Base-by-base conservation (phyloP, 2,329 filamentous ascomycete genomes). In the Zymoseptoria tritici region DNA sequence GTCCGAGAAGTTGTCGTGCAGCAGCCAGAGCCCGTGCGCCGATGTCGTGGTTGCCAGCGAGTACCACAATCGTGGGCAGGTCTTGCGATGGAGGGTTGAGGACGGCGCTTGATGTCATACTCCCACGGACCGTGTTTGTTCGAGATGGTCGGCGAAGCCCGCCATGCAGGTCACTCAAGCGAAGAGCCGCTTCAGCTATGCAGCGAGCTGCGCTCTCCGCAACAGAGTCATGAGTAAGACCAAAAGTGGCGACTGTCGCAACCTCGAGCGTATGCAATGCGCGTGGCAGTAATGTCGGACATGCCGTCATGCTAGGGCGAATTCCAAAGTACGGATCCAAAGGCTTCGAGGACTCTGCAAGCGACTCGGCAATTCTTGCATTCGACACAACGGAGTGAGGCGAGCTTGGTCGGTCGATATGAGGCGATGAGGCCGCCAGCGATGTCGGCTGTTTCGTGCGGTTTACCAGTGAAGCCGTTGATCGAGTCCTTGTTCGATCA, bases 11-110 rank as follows among this genome's bases (percentile, higher is more conserved):
- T 72, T 97, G 92, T 4, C 94, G 85, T 26, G 88, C 91, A 3
- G 91, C 91, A 13, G 91, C 89, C 57, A 97, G 81, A 2, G 91
- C 91, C 60, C 93, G 83, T 46, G 90, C 87, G 49, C 93, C 92
- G 0, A 88, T 91, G 66, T 91, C 91, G 74, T 96, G 93, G 73
- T 97, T 97, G n/a, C 94, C 93, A 0, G 90, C 92, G n/a, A 97
- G 80, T 6, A 97, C 84, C 21, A 96, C 85, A 55, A 87, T 79
- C 6, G 84, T 82, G 0, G 83, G 81, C 29, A 80, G 76, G 16
- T 79, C 55, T 21, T n/a, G 11, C 26, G 52, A 75, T 46, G 79
- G 76, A 54, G 78, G 75, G 55, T 76, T 78, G 54, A 72, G 80
- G 53, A 77, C 83, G 53, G 81, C 80, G 74, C 78, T 84, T 71